Evolutionary conservation across 2,329 filamentous ascomycete genomes (phyloP).

Genomic region (Colletotrichum sp.): DNA sequence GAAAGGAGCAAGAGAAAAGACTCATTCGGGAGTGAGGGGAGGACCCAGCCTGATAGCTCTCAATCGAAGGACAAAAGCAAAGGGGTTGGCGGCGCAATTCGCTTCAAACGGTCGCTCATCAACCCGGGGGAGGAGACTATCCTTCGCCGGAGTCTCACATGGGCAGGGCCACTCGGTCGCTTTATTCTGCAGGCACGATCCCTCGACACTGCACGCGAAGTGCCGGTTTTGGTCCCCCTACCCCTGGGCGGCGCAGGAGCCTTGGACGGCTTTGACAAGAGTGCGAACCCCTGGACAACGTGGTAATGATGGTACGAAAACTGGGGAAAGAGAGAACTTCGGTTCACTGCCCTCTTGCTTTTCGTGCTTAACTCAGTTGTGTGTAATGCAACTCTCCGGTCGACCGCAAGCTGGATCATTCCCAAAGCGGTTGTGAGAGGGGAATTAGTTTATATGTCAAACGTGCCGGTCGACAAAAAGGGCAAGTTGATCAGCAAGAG

Average conservation of each 20-base stretch:
- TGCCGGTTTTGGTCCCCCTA: not conserved
- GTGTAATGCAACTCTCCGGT: not conserved
- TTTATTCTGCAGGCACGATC: slow-evolving; percentile 6
- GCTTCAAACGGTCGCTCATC: not conserved
- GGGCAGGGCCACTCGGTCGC: not conserved
- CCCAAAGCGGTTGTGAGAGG: not conserved
- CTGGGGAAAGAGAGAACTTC: not conserved
- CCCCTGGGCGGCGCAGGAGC: not conserved
- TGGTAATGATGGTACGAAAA: not conserved
- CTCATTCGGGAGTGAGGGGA: not conserved
- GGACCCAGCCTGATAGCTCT: not conserved
- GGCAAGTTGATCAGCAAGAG: not conserved
- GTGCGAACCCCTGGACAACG: not conserved
- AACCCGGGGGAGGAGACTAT: not conserved
- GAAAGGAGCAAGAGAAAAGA: not conserved
- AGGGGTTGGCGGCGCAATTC: not conserved
- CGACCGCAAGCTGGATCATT: not conserved
- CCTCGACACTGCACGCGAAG: not conserved
- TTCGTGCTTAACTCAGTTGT: not conserved
- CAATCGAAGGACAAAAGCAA: not conserved
- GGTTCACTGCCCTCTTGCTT: not conserved
- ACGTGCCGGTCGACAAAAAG: not conserved
- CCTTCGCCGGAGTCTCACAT: not conserved
- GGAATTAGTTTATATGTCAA: not conserved
- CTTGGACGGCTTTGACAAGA: not conserved